Evolutionary conservation across 768 basidiomycete species (phyloP), one percentile per base, ranked within the genome.

Genomic region (Imleria badia): DNA sequence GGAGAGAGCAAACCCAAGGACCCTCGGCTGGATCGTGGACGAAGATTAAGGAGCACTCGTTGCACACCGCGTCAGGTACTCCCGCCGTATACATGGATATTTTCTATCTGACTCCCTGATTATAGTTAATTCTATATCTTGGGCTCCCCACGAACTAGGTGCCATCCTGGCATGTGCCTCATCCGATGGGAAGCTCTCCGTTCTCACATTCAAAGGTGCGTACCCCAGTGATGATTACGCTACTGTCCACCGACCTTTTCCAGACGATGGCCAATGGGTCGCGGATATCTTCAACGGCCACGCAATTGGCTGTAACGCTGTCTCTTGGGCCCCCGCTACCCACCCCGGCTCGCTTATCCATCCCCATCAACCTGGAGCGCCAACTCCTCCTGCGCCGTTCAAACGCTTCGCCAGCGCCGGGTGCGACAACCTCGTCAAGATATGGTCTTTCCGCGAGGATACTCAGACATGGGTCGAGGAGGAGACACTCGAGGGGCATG

Each of bases 91-190:
- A 1, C 38, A 9, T 44, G 6, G 29, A 17, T 8, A 13, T 55
- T 20, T 22, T 45, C 31, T 22, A 19, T 50, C 51, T 58, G 17
- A 58, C 31, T 6, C 17, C 33, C 15, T 59, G 10, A 20, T n/a
- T 14, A 5, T 42, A 96, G 96, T 98, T 45, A 99, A 99, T 75
- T 95, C 95, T 1, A 89, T 98, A 20, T 92, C 93, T 0, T 99
- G 97, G 97, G 96, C 96, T n/a, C 94, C 97, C 3, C 94, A 97
- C 63, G 96, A 98, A 68, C 83, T 98, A 14, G 97, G 96, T 33
- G 93, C 97, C 1, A 95, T 98, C 58, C 80, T 98, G 38, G 96
- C 94, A 5, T 99, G 97, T 66, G 96, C 96, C 2, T 95, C 92
- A 20, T 96, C 93, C 1, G 97, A 99, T 71, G 95, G 96, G 59